These are phyloP conservation scores for Digitaria exilis DNA, from an alignment of 202 grass and related monocot genomes.

Conservation along the genomic window DNA sequence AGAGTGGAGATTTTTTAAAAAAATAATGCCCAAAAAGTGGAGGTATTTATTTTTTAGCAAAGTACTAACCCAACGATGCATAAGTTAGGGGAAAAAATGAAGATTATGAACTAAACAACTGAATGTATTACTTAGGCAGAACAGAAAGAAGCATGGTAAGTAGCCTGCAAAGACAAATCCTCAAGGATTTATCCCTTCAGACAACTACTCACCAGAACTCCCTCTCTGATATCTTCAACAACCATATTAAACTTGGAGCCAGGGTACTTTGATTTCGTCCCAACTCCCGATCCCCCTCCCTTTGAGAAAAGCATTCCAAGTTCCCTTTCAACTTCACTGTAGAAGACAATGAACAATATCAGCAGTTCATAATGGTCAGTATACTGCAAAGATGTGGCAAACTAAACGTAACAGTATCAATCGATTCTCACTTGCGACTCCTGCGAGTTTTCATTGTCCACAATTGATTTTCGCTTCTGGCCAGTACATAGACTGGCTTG, in stretches of 20 bases:
- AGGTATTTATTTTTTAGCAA: background rate
- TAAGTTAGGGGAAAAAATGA: too few relatives aligned
- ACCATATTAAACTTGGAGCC: slow-evolving; percentile 88
- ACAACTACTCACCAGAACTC: slow-evolving; percentile 82
- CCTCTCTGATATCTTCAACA: slow-evolving; percentile 97
- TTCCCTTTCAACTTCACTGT: slow-evolving; percentile 93
- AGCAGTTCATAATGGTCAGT: background rate
- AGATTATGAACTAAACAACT: background rate
- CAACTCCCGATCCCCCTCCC: slow-evolving; percentile 57
- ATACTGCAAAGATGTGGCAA: background rate
- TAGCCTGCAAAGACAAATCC: background rate
- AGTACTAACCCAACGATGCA: background rate
- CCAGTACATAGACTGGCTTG: slow-evolving; percentile 90
- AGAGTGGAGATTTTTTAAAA: background rate
- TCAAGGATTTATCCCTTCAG: background rate
- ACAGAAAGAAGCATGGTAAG: background rate
- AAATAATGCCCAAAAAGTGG: background rate
- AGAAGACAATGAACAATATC: background rate
- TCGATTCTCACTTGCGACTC: slow-evolving; percentile 59
- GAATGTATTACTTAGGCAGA: background rate
- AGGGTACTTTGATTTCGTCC: slow-evolving; percentile 69
- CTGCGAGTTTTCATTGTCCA: slow-evolving; percentile 98
- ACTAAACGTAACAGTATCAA: slow-evolving; percentile 1
- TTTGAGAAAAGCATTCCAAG: slow-evolving; percentile 91
- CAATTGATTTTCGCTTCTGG: slow-evolving; percentile 79